Percentiles rank a stretch among this genome's conserved stretches.
Evolutionary conservation across 176 grass and related monocot genomes (phyloP).

Genomic region (Microstegium vimineum): DNA sequence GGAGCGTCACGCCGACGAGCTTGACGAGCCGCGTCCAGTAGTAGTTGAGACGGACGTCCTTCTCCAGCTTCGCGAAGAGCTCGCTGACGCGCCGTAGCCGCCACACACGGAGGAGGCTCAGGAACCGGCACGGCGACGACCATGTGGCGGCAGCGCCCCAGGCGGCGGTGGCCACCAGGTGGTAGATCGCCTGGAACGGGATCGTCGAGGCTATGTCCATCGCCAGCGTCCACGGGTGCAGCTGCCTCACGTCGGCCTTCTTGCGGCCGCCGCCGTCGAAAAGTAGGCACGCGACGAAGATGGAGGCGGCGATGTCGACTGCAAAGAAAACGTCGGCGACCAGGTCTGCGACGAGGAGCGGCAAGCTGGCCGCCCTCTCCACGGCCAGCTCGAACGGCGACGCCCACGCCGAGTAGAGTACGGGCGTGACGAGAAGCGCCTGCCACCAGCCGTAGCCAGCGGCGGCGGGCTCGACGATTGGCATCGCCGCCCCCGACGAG

Average conservation of each 20-base stretch:
- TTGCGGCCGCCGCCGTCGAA: too few relatives aligned
- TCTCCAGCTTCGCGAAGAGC: constrained; percentile 50
- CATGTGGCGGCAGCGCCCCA: background rate
- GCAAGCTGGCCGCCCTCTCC: constrained; percentile 2
- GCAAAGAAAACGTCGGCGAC: constrained; percentile 45
- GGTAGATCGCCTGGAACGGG: constrained; percentile 44
- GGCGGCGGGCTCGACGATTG: too few relatives aligned
- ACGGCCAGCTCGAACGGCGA: constrained; percentile 58
- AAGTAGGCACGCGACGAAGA: constrained; percentile 45
- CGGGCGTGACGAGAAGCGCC: constrained; percentile 33
- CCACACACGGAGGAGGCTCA: constrained; percentile 58
- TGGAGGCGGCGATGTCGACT: constrained; percentile 44
- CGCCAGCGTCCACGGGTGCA: constrained; percentile 36
- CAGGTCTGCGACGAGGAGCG: constrained; percentile 34
- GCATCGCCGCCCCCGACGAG: background rate
- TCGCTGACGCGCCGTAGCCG: constrained; percentile 39
- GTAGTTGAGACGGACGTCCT: constrained; percentile 54
- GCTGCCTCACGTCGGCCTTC: constrained; percentile 34
- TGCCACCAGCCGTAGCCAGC: constrained; percentile 39
- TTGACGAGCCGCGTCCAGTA: constrained; percentile 48
- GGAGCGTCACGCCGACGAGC: constrained; percentile 43
- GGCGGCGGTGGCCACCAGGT: constrained; percentile 8
- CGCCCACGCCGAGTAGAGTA: constrained; percentile 53
- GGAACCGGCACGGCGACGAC: constrained; percentile 14
- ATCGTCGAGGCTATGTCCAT: constrained; percentile 55